Base-by-base conservation (phyloP, 345 rosid species). In the Eucalyptus sideroxylon region DNA sequence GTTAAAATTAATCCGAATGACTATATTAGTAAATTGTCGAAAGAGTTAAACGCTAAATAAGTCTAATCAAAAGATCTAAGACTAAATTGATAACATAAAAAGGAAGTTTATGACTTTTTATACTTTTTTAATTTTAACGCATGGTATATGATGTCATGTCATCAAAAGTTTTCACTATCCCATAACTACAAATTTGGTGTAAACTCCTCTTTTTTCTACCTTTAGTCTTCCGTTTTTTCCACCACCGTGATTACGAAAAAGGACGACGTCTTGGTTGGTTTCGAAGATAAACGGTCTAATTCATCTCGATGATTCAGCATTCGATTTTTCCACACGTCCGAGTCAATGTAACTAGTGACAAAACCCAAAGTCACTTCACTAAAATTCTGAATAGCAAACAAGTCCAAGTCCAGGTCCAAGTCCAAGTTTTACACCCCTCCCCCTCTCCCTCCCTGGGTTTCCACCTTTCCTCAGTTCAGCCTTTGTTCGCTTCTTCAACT, bases 41-140 rank as follows among this genome's bases (percentile, higher is more conserved):
- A 11, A 60, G 3, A 6, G 30, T 60, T 27, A 47, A 60, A 11
- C 4, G 30, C 7, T 11, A 60, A 60, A 60, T 3, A 26, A 26
- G 11, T 60, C 8, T 6, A 60, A 60, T 60, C 56, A 21, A 26
- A 60, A 60, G 0, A 60, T 59, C 3, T n/a, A 65, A 7, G 3
- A 31, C 23, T 16, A 5, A 31, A 16, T 17, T 3, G 2, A 0
- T 34, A 9, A 17, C 7, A 1, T 5, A 4, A 1, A 9, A 72
- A 17, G 0, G 4, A 11, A 17, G 56, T 51, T 34, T 10, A 4
- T 17, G 7, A 10, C 4, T 19, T 37, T 37, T 5, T 12, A 24
- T 19, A 37, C 21, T 34, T 3, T 37, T 8, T 5, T 4, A 4
- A 67, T 16, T 34, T 23, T 17, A 67, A 9, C 10, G 1, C 13